Conservation (phyloP, 2,329 filamentous ascomycete species). For the Cephalotrichum gorgonifer region DNA sequence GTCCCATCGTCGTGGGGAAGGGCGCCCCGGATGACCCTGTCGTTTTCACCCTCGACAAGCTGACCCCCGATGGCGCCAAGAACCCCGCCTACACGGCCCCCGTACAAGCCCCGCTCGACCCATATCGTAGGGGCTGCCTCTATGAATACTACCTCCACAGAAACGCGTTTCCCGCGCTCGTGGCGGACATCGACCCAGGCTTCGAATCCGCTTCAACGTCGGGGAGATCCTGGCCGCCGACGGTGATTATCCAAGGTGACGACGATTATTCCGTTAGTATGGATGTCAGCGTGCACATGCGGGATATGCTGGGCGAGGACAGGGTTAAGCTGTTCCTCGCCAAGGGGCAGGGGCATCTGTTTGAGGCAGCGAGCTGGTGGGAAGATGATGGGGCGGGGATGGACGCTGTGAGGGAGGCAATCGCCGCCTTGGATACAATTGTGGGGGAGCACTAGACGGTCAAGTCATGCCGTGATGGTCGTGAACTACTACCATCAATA, state of each 20-base stretch:
- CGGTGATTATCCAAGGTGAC: constrained; percentile 22
- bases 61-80: constrained; percentile 16
- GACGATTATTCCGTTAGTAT: constrained; percentile 17
- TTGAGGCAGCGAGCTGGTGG: constrained; percentile 57
- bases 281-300: constrained; percentile 17
- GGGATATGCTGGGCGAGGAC: constrained; percentile 12
- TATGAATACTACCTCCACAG: constrained; percentile 23
- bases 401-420: constrained; percentile 15
- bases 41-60: constrained; percentile 15
- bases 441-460: too few relatives aligned
- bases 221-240: constrained; percentile 19
- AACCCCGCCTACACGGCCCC: constrained; percentile 12
- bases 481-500: too few relatives aligned
- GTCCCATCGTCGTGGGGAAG: constrained; percentile 13
- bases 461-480: too few relatives aligned
- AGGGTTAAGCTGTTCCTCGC: constrained; percentile 26
- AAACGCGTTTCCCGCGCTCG: constrained; percentile 16
- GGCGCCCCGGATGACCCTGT: constrained; percentile 8
- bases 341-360: constrained; percentile 36
- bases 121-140: constrained; percentile 12
- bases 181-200: constrained; percentile 18
- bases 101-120: background rate
- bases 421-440: background rate
- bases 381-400: constrained; percentile 41
- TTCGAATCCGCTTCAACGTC: constrained; percentile 9